Evolutionary conservation across 2,329 filamentous ascomycete species (phyloP).

Genomic region (Fusarium longipes): DNA sequence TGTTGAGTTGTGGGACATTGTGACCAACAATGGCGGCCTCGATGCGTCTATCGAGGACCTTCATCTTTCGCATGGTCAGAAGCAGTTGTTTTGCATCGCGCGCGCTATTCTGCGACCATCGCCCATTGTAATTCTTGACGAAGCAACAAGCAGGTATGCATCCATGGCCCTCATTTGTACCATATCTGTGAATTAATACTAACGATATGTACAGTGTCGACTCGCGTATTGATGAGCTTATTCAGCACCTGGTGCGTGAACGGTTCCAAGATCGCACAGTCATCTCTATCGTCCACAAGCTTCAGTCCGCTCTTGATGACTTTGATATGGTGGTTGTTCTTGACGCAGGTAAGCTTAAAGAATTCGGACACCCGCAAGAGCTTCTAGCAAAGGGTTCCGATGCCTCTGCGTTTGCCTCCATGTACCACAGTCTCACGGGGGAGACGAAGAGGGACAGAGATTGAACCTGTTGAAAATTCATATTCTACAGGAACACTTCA

Average conservation of each 20-base stretch:
- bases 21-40: slow-evolving; percentile 54
- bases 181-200: not conserved
- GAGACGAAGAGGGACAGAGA: not conserved
- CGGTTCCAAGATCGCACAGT: slow-evolving; percentile 43
- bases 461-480: no score
- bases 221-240: slow-evolving; percentile 30
- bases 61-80: slow-evolving; percentile 59
- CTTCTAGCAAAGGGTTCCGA: slow-evolving; percentile 18
- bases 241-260: slow-evolving; percentile 28
- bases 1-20: slow-evolving; percentile 57
- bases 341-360: slow-evolving; percentile 36
- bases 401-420: slow-evolving; percentile 24
- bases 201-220: slow-evolving; percentile 25
- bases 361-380: slow-evolving; percentile 36
- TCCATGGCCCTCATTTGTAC: not conserved
- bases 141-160: slow-evolving; percentile 54
- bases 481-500: no score
- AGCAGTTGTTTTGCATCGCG: slow-evolving; percentile 61
- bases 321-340: slow-evolving; percentile 40
- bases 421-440: slow-evolving; percentile 12
- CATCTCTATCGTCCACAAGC: slow-evolving; percentile 45
- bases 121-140: slow-evolving; percentile 56
- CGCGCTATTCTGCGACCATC: slow-evolving; percentile 56
- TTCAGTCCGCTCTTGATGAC: slow-evolving; percentile 36
- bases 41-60: slow-evolving; percentile 49